Evolutionary conservation across 352 stramenopile species (phyloP).

Genomic region (Pythium apleroticum): DNA sequence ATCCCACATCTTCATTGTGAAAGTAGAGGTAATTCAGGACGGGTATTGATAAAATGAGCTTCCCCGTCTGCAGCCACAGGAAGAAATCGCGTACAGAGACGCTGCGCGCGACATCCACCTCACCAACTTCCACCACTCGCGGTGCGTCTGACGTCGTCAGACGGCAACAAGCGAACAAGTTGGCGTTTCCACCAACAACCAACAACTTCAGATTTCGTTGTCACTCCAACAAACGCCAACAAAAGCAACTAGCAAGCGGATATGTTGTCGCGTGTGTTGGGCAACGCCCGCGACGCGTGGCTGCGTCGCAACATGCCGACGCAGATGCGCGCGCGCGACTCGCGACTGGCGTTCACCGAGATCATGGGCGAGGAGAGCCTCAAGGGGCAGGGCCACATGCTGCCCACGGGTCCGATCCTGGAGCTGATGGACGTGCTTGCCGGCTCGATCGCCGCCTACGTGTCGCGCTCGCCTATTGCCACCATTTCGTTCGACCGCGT

Average conservation of each 20-base stretch:
- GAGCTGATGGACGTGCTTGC: conserved; percentile 38
- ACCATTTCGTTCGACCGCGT: conserved; percentile 40
- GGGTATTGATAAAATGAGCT: neutral
- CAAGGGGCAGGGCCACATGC: conserved; percentile 28
- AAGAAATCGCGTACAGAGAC: neutral
- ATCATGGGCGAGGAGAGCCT: conserved; percentile 38
- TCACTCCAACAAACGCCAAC: conserved; percentile 4
- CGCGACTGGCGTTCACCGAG: conserved; percentile 41
- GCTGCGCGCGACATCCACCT: neutral
- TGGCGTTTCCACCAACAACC: conserved; percentile 3
- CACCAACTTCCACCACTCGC: conserved; percentile 2
- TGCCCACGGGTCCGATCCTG: conserved; percentile 34
- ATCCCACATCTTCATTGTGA: no score
- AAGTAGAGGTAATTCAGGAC: no score
- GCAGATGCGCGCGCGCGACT: conserved; percentile 28
- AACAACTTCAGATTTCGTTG: neutral
- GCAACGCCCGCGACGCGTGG: conserved; percentile 19
- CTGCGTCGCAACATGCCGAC: conserved; percentile 18
- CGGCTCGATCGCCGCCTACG: conserved; percentile 29
- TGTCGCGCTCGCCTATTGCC: conserved; percentile 23
- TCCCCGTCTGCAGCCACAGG: neutral
- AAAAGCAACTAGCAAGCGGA: neutral
- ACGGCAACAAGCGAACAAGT: conserved; percentile 3
- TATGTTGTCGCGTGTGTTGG: conserved; percentile 15
- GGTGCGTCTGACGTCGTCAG: neutral